These are phyloP conservation scores for Maudiozyma serrabonitensis DNA, from an alignment of 805 yeast species.

Conservation along the genomic window DNA sequence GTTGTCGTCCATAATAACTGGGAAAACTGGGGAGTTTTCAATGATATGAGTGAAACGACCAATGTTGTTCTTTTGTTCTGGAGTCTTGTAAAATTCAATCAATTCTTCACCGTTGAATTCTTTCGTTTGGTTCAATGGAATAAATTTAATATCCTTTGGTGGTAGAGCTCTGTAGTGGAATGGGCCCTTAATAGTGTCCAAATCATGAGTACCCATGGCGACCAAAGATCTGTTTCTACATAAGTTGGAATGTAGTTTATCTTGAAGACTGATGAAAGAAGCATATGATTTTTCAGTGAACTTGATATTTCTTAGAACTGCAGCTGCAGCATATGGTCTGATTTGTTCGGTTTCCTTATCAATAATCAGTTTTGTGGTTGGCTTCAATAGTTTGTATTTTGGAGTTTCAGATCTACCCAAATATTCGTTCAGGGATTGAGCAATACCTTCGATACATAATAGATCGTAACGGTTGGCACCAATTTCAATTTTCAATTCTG, in stretches of 20 bases:
- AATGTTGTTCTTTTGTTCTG: constrained; percentile 76
- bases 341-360: constrained; percentile 61
- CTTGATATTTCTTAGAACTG: constrained; percentile 74
- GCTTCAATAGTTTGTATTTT: constrained; percentile 49
- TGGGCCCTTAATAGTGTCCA: constrained; percentile 69
- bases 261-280: constrained; percentile 92
- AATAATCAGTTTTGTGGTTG: constrained; percentile 61
- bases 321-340: constrained; percentile 93
- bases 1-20: constrained; percentile 74
- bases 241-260: constrained; percentile 86
- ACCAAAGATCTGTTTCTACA: constrained; percentile 97
- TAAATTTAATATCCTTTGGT: constrained; percentile 67
- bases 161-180: constrained; percentile 79
- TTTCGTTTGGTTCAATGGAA: constrained; percentile 64
- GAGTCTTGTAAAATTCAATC: constrained; percentile 66
- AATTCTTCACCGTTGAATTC: constrained; percentile 66
- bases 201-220: constrained; percentile 97
- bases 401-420: constrained; percentile 65
- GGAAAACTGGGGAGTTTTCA: constrained; percentile 79
- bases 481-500: constrained; percentile 93
- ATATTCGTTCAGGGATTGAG: constrained; percentile 87
- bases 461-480: constrained; percentile 98
- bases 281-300: constrained; percentile 83
- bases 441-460: constrained; percentile 96
- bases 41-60: constrained; percentile 85